phyloP scores from a whole-genome alignment of 2,329 filamentous ascomycete genomes.

The Paecilomyces sp. region DNA sequence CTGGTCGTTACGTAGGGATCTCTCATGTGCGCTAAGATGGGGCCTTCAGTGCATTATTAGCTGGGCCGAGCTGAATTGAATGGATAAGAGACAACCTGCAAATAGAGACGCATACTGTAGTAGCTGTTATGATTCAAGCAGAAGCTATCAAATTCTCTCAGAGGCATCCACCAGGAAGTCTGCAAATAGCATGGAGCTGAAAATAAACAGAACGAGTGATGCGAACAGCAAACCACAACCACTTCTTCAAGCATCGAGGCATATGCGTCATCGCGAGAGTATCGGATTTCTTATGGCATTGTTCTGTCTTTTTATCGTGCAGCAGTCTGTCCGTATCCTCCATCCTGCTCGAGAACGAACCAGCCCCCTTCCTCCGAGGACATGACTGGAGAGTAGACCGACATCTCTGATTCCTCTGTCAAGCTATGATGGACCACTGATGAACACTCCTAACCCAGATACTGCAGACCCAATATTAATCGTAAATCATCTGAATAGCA shows the following conservation, averaged over 20 bases:
- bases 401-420: background rate
- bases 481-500: background rate
- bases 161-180: background rate
- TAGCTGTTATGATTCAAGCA: background rate
- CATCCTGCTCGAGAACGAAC: background rate
- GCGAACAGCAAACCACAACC: background rate
- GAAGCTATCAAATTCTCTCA: background rate
- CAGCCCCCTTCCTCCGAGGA: background rate
- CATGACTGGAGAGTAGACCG: background rate
- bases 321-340: background rate
- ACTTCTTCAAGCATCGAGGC: background rate
- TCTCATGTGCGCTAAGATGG: constrained; percentile 3
- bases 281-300: background rate
- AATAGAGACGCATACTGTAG: background rate
- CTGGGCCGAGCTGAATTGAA: background rate
- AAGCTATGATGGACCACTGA: no score
- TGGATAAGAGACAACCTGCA: background rate
- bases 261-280: background rate
- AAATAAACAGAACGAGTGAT: background rate
- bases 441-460: no score
- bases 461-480: no score
- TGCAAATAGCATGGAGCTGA: background rate
- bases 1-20: background rate
- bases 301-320: background rate
- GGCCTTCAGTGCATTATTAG: background rate